Evolutionary conservation across 768 basidiomycete genomes (phyloP), one percentile per base, ranked within the genome.

Genomic region (Mycena rebaudengoi): DNA sequence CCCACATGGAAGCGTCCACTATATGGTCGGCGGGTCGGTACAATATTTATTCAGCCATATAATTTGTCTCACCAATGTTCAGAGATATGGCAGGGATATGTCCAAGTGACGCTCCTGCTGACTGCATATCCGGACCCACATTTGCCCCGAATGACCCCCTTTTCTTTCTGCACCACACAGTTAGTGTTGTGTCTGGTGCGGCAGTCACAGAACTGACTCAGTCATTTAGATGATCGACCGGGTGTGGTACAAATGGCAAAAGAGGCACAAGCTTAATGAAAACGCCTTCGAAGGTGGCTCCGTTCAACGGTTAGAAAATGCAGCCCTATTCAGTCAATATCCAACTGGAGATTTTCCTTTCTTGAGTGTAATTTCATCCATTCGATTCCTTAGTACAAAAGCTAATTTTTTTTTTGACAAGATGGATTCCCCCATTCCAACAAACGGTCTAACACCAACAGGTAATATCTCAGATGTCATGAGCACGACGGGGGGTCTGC

Each of bases 241-340:
- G 57, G 54, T 79, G 16, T 79, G 78, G 78, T 76, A 48, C 50
- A 73, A 78, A 49, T 79, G 78, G 78, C 78, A 79, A 48, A 58
- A 60, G 52, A 57, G 56, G 12, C 41, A 74, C 56, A 28, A 63
- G 2, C 49, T 41, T 12, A 79, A 75, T 64, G 62, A 58, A 52
- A 56, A 62, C 46, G 70, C 71, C 28, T 79, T 71, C 63, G 63
- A 65, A 23, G 78, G 78, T 49, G 78, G 78, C 5, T 69, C 73
- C 4, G 71, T 75, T 7, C 70, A 76, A 45, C 55, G 59, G 28
- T 23, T 75, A 23, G 51, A 71, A 32, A 75, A 68, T 50, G 14
- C 58, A 0, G 62, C 67, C 4, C 35, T 53, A 4, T 74, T 70
- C 57, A 39, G 60, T 3, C 30, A 70, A 59, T 79, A 74, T 54